A percentile compares a stretch with the other conserved stretches of the same genome.
These are phyloP conservation scores for Tubosaeta sp. DNA, from an alignment of 768 basidiomycete genomes.

Conservation along the genomic window DNA sequence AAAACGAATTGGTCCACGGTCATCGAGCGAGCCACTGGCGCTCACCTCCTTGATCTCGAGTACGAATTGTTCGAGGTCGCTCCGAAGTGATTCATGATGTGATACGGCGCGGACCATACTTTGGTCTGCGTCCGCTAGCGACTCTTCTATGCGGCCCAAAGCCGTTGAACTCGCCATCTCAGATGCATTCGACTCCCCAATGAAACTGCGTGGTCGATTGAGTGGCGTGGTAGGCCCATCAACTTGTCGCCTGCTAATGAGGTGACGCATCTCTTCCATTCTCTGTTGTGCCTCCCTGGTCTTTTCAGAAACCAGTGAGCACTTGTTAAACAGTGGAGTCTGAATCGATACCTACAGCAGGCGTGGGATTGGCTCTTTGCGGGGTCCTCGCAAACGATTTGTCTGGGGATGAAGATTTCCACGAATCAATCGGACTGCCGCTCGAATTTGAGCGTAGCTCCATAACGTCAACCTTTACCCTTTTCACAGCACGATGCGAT, in stretches of 20 bases:
- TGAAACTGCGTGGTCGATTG: slow-evolving; percentile 39
- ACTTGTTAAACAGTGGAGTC: slow-evolving; percentile 2
- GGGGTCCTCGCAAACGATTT: slow-evolving; percentile 45
- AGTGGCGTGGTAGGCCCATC: slow-evolving; percentile 44
- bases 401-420: slow-evolving; percentile 55
- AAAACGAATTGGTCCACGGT: neutral
- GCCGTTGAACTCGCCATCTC: slow-evolving; percentile 12
- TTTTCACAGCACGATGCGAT: slow-evolving; percentile 67
- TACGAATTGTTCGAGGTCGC: slow-evolving; percentile 45
- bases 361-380: slow-evolving; percentile 37
- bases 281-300: slow-evolving; percentile 72
- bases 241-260: slow-evolving; percentile 58
- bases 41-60: slow-evolving; percentile 58
- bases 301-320: slow-evolving; percentile 40
- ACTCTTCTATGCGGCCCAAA: slow-evolving; percentile 40
- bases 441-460: slow-evolving; percentile 25
- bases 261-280: slow-evolving; percentile 77
- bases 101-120: slow-evolving; percentile 48
- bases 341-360: slow-evolving; percentile 36
- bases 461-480: slow-evolving; percentile 69
- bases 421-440: slow-evolving; percentile 31
- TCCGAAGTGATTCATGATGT: slow-evolving; percentile 53
- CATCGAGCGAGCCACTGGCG: neutral
- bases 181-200: slow-evolving; percentile 20
- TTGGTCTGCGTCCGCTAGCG: slow-evolving; percentile 56